Evolutionary conservation across 2,329 filamentous ascomycete genomes (phyloP).

Genomic region (Thielaviopsis euricoi): DNA sequence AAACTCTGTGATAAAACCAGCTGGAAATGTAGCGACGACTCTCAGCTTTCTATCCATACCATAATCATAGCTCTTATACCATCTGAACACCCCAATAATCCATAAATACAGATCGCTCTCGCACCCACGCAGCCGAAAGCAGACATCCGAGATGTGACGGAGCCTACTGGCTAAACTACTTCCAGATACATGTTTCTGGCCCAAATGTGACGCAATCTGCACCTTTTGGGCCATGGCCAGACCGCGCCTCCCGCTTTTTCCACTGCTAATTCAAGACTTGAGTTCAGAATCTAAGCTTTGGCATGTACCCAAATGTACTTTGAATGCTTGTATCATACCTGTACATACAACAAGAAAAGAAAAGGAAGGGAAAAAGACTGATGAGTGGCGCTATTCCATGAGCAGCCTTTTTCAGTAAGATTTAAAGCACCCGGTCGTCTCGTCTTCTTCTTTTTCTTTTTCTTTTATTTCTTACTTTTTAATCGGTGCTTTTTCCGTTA

Average conservation of each 20-base stretch:
- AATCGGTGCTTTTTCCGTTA: not conserved
- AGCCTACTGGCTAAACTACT: not conserved
- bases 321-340: too few relatives aligned
- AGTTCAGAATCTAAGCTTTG: not conserved
- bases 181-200: not conserved
- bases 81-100: not conserved
- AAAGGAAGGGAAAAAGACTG: not conserved
- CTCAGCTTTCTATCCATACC: not conserved
- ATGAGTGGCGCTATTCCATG: not conserved
- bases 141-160: not conserved
- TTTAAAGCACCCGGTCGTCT: not conserved
- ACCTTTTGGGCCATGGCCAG: constrained; percentile 34
- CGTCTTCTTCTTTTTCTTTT: not conserved
- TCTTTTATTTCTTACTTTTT: not conserved
- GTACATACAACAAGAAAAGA: not conserved
- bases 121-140: not conserved
- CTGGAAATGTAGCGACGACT: not conserved
- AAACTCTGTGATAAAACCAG: not conserved
- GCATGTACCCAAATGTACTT: not conserved
- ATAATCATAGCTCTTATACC: too few relatives aligned
- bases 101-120: not conserved
- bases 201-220: constrained; percentile 23
- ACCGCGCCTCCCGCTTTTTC: constrained; percentile 27
- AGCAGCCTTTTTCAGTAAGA: not conserved
- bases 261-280: not conserved